Evolutionary conservation across 805 yeast genomes (phyloP).

Genomic region (Spathaspora hagerdaliae): DNA sequence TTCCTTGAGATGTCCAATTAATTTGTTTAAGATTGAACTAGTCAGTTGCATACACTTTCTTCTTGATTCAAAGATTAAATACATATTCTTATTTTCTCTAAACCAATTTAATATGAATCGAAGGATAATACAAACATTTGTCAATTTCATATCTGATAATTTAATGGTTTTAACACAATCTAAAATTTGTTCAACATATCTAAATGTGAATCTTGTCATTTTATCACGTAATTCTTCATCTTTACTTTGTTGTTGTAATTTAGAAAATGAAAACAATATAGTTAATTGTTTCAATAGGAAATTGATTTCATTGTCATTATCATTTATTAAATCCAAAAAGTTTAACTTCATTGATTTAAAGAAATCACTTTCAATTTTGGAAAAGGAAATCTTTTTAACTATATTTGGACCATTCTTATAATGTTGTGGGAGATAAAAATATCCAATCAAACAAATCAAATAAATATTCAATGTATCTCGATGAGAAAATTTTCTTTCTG

Average conservation of each 20-base stretch:
- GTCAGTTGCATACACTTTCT: neutral
- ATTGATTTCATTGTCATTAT: constrained; percentile 8
- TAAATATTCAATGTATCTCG: constrained; percentile 14
- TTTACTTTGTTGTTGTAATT: constrained; percentile 4
- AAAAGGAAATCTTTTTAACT: constrained; percentile 16
- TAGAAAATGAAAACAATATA: constrained; percentile 18
- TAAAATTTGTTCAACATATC: constrained; percentile 19
- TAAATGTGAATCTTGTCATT: constrained; percentile 12
- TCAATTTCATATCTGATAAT: neutral
- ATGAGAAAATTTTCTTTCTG: constrained; percentile 10
- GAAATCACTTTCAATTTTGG: constrained; percentile 21
- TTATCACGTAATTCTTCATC: constrained; percentile 1
- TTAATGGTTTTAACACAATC: constrained; percentile 4
- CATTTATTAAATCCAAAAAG: constrained; percentile 9
- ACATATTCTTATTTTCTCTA: constrained; percentile 36
- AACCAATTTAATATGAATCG: constrained; percentile 59
- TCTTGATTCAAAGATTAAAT: neutral
- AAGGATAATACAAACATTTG: constrained; percentile 17
- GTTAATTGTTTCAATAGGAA: constrained; percentile 21
- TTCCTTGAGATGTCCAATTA: neutral
- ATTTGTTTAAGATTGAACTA: neutral
- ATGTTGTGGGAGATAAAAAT: constrained; percentile 36
- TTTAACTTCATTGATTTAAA: constrained; percentile 13
- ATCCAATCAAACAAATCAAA: constrained; percentile 39
- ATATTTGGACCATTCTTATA: constrained; percentile 18